phyloP scores from a whole-genome alignment of 805 yeast genomes.

The Pichia ethanolica region DNA sequence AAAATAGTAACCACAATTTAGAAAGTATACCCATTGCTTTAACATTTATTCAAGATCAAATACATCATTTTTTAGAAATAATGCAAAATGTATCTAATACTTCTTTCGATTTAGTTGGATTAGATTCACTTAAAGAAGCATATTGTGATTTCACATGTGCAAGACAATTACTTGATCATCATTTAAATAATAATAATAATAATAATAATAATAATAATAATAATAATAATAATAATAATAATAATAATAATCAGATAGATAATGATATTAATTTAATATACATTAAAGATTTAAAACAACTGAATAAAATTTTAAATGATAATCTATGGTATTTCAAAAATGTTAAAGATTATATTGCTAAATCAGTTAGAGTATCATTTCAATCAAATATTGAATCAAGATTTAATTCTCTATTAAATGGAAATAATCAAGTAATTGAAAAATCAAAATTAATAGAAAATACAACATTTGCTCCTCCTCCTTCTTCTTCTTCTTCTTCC shows the following conservation, averaged over 20 bases:
- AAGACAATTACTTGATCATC: neutral
- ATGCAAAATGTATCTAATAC: neutral
- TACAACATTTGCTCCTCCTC: neutral
- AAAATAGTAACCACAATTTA: neutral
- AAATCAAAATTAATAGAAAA: conserved; percentile 6
- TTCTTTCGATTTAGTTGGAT: conserved; percentile 1
- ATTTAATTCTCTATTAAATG: conserved; percentile 6
- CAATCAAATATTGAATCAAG: conserved; percentile 6
- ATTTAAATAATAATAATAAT: neutral
- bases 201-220: neutral
- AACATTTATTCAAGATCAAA: neutral
- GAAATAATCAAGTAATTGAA: conserved; percentile 4
- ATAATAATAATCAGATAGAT: neutral
- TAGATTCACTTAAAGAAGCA: conserved; percentile 1
- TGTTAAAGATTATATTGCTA: conserved; percentile 4
- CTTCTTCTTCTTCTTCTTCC: neutral
- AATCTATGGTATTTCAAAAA: conserved; percentile 2
- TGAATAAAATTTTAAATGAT: neutral
- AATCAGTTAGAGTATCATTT: neutral
- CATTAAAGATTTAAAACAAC: neutral
- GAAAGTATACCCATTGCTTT: neutral
- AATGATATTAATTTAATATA: neutral
- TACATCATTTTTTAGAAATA: neutral
- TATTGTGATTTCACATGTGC: conserved; percentile 4
- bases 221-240: neutral